Conservation (phyloP, 257 asterid genomes). For the Solanum appendiculatum region DNA sequence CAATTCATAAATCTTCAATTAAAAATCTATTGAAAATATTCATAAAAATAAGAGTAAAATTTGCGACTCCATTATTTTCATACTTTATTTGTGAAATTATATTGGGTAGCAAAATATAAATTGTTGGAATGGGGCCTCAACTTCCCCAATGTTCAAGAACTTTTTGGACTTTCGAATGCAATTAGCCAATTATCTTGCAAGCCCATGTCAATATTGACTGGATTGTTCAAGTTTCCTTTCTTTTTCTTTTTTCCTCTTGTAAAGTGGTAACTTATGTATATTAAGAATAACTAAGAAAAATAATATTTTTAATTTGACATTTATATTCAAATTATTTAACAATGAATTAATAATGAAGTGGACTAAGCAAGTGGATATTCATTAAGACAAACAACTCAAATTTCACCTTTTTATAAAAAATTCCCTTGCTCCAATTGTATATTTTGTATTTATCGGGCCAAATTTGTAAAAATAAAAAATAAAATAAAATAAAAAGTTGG, state of each 20-base stretch:
- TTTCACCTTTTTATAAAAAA: background rate
- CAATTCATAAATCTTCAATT: background rate
- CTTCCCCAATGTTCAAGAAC: background rate
- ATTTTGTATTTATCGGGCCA: too few species aligned
- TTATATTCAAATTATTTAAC: background rate
- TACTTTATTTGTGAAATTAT: background rate
- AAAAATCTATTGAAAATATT: too few species aligned
- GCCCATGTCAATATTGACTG: background rate
- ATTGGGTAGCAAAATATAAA: background rate
- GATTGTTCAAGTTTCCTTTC: background rate
- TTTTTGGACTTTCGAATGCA: background rate
- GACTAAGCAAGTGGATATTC: background rate
- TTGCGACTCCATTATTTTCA: fast-evolving
- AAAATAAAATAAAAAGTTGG: too few species aligned
- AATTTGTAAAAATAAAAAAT: too few species aligned
- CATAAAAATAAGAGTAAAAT: background rate
- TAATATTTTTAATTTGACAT: too few species aligned
- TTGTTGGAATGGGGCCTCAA: background rate
- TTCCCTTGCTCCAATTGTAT: too few species aligned
- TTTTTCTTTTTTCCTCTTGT: background rate
- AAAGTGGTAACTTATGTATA: background rate
- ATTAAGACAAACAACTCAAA: background rate
- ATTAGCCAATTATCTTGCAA: background rate
- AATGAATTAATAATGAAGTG: too few species aligned
- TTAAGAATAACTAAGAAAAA: too few species aligned